These are phyloP conservation scores for Aspergillus persii DNA, from an alignment of 2,329 filamentous ascomycete genomes.

Conservation along the genomic window DNA sequence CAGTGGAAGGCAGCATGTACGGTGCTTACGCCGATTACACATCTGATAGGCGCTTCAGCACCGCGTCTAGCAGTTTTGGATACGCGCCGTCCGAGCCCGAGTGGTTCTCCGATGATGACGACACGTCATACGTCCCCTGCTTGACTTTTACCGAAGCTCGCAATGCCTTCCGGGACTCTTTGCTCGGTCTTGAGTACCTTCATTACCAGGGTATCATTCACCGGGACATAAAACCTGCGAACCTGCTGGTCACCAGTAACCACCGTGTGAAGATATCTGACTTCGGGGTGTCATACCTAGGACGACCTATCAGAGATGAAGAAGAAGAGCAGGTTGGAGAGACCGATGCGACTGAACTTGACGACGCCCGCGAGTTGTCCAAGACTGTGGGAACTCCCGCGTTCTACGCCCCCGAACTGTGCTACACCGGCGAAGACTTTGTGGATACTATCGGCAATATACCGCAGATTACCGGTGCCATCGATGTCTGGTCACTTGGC, in stretches of 20 bases:
- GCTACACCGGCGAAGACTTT: constrained; percentile 74
- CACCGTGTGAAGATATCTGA: constrained; percentile 96
- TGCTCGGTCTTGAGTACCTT: constrained; percentile 89
- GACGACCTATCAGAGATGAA: constrained; percentile 78
- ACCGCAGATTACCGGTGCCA: constrained; percentile 82
- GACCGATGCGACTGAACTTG: constrained; percentile 80
- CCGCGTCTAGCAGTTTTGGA: constrained; percentile 64
- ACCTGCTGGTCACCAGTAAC: constrained; percentile 81
- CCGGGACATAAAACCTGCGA: constrained; percentile 83
- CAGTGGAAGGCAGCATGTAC: constrained; percentile 75
- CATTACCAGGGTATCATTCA: constrained; percentile 84
- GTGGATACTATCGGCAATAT: constrained; percentile 51
- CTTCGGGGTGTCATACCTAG: constrained; percentile 97
- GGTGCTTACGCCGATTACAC: constrained; percentile 64
- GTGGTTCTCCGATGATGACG: constrained; percentile 61
- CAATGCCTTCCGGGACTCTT: constrained; percentile 84
- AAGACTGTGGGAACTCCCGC: constrained; percentile 97
- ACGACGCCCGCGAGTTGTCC: constrained; percentile 92
- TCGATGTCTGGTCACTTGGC: constrained; percentile 95
- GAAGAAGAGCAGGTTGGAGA: constrained; percentile 76
- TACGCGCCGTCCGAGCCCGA: constrained; percentile 46
- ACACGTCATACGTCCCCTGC: constrained; percentile 89
- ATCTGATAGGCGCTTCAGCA: constrained; percentile 72
- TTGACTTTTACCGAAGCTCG: constrained; percentile 83
- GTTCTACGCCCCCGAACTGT: constrained; percentile 95